Evolutionary conservation across 306 rosid genomes (phyloP), one percentile per base, ranked within the genome.

Genomic region (Quercus ilex): DNA sequence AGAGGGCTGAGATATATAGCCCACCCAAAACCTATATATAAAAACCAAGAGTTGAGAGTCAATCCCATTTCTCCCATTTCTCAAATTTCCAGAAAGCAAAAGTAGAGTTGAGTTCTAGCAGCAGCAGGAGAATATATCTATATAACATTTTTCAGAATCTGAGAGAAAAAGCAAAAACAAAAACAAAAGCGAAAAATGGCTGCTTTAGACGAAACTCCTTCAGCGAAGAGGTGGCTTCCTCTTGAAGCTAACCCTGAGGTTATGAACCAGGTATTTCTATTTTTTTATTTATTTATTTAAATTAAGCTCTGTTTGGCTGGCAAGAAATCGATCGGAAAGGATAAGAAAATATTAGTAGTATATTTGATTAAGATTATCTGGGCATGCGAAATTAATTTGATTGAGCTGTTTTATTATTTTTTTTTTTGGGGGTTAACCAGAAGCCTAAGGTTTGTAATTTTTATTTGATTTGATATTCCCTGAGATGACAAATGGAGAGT

Each of bases 211-310:
- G 92, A 76, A 80, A 79, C 78, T 13, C 74, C 92, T 68, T 49
- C 88, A 56, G 84, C 89, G 0, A 96, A 96, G 83, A 90, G 89
- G 35, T 96, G 99, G 99, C 99, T 96, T 93, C 99, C 99, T 83
- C 98, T 96, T 49, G 99, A 96, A 91, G 97, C 99, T 83, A 96
- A 96, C 80, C 99, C 99, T 55, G 96, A 96, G 43, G 93, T 96
- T 64, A 88, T 96, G 94, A 96, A 93, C 83, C 98, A 96, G 97
- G 99, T 90, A 63, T 49, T 68, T n/a, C 21, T 63, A 3, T 2
- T 74, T 5, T 14, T 17, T 14, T 6, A 6, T 4, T 71, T 51
- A n/a, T n/a, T n/a, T n/a, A n/a, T 23, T 77, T 41, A 5, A 12
- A 25, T 73, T 51, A 38, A 31, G 64, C 49, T 82, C 56, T 74